Evolutionary conservation across 192 early-diverging fungal species (phyloP), one percentile per base, ranked within the genome.

Genomic region (Backusella tarrabulga): DNA sequence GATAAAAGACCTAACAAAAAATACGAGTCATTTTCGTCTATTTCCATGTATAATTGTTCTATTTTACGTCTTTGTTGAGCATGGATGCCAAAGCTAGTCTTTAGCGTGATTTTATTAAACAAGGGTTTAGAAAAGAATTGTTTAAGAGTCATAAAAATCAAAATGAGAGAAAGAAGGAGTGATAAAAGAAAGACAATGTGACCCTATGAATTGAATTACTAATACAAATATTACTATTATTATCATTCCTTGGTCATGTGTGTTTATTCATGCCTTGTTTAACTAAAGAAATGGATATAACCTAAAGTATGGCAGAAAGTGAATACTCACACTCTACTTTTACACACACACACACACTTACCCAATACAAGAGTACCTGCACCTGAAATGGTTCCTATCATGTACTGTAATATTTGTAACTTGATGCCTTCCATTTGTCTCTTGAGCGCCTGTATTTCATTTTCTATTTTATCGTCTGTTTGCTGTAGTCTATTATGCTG

Each of bases 341-440:
- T 9, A 26, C 35, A 23, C 23, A 63, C 35, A 17, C 38, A 6
- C 1, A 21, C 0, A 12, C 38, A 4, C 67, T 85, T 82, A 87
- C 88, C 90, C 34, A 95, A 84, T 36, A 95, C 88, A 75, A 95
- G 84, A 34, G 92, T 91, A n/a, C 92, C 93, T 17, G 91, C 91
- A 87, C 92, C 92, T n/a, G 92, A 93, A 66, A 95, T 92, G 12
- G 93, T 73, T 74, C 90, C 93, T 34, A 95, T 88, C 89, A 93
- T 91, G 71, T 95, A 93, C 83, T 92, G 92, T 42, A 95, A 72
- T 38, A 93, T 93, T 70, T 91, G 90, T 36, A 93, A 91, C 77
- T 96, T 96, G 79, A 97, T 94, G 17, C 92, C 92, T 85, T 96
- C 94, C 92, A 97, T 94, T 77, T 94, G 90, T 21, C 91, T 95